These are phyloP conservation scores for Solanum sitiens DNA, from an alignment of 257 asterid genomes.

Conservation along the genomic window DNA sequence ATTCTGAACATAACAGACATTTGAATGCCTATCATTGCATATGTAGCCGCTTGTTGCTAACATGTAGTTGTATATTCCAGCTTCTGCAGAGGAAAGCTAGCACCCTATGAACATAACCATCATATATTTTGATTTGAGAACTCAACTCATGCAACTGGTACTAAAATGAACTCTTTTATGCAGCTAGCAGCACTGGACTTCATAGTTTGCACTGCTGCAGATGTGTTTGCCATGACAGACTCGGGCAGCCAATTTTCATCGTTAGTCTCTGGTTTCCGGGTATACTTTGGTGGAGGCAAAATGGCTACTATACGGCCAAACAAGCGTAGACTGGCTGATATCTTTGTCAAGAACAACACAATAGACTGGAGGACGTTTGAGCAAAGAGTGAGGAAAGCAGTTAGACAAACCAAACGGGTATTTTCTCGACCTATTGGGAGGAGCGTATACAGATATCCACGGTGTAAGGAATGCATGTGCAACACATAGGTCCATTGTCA, in stretches of 20 bases:
- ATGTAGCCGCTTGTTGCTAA: not conserved
- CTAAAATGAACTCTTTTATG: constrained; percentile 4
- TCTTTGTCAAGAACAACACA: constrained; percentile 74
- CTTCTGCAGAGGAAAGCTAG: not conserved
- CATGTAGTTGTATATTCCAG: not conserved
- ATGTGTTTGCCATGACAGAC: constrained; percentile 93
- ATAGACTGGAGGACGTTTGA: constrained; percentile 92
- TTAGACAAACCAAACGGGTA: constrained; percentile 83
- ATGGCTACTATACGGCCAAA: constrained; percentile 96
- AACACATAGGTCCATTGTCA: constrained; percentile 9
- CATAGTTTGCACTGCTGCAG: constrained; percentile 85
- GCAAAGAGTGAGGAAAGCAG: constrained; percentile 85
- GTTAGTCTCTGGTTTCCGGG: constrained; percentile 76
- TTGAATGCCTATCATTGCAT: not conserved
- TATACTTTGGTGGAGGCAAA: constrained; percentile 76
- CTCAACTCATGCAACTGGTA: not conserved
- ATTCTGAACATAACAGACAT: not conserved
- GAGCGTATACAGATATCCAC: constrained; percentile 88
- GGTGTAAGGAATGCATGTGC: constrained; percentile 86
- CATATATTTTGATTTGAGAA: not conserved
- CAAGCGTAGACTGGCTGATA: constrained; percentile 92
- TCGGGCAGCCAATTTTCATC: constrained; percentile 98
- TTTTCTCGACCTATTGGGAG: constrained; percentile 86
- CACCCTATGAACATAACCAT: not conserved
- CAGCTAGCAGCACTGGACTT: constrained; percentile 98